Percentiles rank a stretch among this genome's conserved stretches.
phyloP scores from a whole-genome alignment of 2,329 filamentous ascomycete genomes.

The Aspergillus brunneoviolaceus region DNA sequence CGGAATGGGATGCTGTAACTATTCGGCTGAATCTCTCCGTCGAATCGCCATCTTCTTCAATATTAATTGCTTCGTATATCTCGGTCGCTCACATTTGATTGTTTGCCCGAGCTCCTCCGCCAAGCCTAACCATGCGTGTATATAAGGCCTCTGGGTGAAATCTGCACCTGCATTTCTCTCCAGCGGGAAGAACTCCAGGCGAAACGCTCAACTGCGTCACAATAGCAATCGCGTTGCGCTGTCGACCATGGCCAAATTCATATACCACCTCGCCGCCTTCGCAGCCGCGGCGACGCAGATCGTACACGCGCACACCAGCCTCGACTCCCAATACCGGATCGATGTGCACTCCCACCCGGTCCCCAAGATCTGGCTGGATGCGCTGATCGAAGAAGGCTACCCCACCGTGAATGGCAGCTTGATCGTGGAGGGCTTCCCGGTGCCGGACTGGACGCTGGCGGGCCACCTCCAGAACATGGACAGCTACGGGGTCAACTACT shows the following conservation, averaged over 20 bases:
- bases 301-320: no score
- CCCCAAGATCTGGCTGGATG: background rate
- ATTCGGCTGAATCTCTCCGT: background rate
- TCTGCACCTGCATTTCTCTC: no score
- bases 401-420: background rate
- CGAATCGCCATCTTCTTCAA: background rate
- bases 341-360: conserved; percentile 18
- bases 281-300: no score
- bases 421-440: background rate
- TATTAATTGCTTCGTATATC: background rate
- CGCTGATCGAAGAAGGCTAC: background rate
- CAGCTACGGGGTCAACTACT: conserved; percentile 1
- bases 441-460: conserved; percentile 1
- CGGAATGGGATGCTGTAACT: background rate
- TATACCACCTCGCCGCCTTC: no score
- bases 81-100: background rate
- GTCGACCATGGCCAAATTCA: no score
- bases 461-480: conserved; percentile 1
- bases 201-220: no score
- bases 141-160: no score
- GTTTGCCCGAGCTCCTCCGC: no score
- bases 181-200: no score
- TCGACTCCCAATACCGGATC: conserved; percentile 10
- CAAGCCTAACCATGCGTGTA: no score
- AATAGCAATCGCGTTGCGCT: no score